Percentiles rank a stretch among this genome's conserved stretches.
phyloP scores from a whole-genome alignment of 352 stramenopile species.

The Phytophthora tubulina region DNA sequence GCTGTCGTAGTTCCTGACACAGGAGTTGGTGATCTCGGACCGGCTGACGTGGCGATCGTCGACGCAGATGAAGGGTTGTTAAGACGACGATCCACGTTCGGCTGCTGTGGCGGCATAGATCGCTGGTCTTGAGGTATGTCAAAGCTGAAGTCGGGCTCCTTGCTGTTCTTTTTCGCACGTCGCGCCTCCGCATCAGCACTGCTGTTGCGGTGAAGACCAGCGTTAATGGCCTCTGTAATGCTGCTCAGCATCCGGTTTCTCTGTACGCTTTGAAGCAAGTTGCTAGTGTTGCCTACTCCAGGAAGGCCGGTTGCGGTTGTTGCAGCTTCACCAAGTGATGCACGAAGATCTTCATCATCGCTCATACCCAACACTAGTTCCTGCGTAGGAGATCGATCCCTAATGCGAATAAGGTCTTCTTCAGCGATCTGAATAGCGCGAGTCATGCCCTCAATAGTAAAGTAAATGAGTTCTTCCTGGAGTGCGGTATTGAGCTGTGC shows the following conservation, averaged over 20 bases:
- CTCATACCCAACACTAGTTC: constrained; percentile 43
- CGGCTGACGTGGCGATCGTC: constrained; percentile 28
- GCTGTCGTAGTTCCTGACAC: constrained; percentile 24
- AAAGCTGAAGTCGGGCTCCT: constrained; percentile 44
- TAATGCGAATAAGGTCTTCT: constrained; percentile 60
- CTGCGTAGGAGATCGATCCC: constrained; percentile 60
- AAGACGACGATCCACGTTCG: constrained; percentile 16
- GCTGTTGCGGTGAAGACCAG: constrained; percentile 39
- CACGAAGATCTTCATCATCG: constrained; percentile 21
- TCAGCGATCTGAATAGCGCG: constrained; percentile 75
- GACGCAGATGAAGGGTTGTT: constrained; percentile 41
- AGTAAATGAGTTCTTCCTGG: constrained; percentile 90
- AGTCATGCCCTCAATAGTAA: constrained; percentile 91
- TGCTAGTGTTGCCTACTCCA: constrained; percentile 17
- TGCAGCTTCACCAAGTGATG: constrained; percentile 30
- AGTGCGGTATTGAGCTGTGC: constrained; percentile 90
- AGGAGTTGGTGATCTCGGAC: constrained; percentile 6
- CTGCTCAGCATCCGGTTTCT: constrained; percentile 40
- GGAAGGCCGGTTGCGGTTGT: constrained; percentile 35
- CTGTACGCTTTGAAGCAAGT: constrained; percentile 34
- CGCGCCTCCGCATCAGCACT: constrained; percentile 29
- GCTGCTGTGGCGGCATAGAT: constrained; percentile 25
- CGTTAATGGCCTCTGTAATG: constrained; percentile 41
- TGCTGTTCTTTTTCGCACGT: constrained; percentile 28
- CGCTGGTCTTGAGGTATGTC: constrained; percentile 47